Percentiles rank a stretch among this genome's conserved stretches.
phyloP scores from a whole-genome alignment of 805 yeast species.

The Ogataea degrootiae region DNA sequence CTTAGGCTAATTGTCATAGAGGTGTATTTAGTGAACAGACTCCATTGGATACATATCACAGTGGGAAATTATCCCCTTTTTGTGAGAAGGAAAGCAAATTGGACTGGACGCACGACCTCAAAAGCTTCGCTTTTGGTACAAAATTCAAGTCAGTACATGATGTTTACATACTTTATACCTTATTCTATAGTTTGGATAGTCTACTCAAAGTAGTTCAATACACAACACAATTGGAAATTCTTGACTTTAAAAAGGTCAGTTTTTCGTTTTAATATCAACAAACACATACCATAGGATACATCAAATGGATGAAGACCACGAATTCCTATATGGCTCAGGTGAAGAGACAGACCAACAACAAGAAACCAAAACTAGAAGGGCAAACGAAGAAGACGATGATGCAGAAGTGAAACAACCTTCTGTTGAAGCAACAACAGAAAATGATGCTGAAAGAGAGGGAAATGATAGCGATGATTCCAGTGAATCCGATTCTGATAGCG shows the following conservation, averaged over 20 bases:
- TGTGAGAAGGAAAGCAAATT: too few relatives aligned
- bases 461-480: constrained; percentile 13
- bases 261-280: not conserved
- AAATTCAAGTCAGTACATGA: too few relatives aligned
- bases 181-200: too few relatives aligned
- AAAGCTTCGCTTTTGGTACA: too few relatives aligned
- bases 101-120: too few relatives aligned
- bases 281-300: not conserved
- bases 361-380: constrained; percentile 16
- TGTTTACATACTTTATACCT: too few relatives aligned
- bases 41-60: too few relatives aligned
- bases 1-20: too few relatives aligned
- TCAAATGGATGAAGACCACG: constrained; percentile 59
- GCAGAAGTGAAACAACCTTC: constrained; percentile 20
- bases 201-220: too few relatives aligned
- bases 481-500: constrained; percentile 42
- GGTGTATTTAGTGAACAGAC: too few relatives aligned
- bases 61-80: too few relatives aligned
- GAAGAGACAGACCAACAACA: constrained; percentile 26
- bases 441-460: constrained; percentile 6
- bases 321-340: constrained; percentile 58
- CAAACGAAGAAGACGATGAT: constrained; percentile 18
- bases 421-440: constrained; percentile 18
- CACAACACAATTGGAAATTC: not conserved
- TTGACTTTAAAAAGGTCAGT: not conserved